Evolutionary conservation across 2,329 filamentous ascomycete genomes (phyloP).

Genomic region (Fusarium sp.): DNA sequence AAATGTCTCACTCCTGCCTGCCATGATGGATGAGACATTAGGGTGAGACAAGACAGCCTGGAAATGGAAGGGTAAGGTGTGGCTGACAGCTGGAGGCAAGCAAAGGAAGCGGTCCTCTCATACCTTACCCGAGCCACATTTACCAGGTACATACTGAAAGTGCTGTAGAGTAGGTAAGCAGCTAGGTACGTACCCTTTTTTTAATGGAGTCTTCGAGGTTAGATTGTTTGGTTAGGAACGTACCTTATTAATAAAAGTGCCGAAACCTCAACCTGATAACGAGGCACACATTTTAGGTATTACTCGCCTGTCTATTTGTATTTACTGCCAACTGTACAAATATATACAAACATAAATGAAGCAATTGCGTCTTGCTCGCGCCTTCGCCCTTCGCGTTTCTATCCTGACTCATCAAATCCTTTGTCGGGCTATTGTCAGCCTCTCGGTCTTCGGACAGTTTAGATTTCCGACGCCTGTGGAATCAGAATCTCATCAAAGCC

Average conservation of each 20-base stretch:
- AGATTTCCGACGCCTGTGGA: slow-evolving; percentile 33
- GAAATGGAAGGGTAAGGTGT: slow-evolving; percentile 3
- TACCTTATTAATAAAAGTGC: background rate
- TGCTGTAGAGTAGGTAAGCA: too few relatives aligned
- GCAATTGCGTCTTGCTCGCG: slow-evolving; percentile 15
- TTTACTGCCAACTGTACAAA: slow-evolving; percentile 5
- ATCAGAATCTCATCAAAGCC: slow-evolving; percentile 36
- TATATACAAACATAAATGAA: too few relatives aligned
- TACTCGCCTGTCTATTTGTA: background rate
- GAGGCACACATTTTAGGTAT: background rate
- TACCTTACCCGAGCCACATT: slow-evolving; percentile 12
- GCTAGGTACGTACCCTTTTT: background rate
- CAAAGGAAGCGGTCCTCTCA: background rate
- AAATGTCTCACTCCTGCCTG: background rate
- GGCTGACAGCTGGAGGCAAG: slow-evolving; percentile 1
- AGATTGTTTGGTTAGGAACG: too few relatives aligned
- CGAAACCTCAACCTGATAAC: background rate
- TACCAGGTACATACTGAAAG: too few relatives aligned
- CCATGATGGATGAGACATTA: background rate
- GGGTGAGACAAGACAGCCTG: background rate
- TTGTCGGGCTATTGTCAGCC: slow-evolving; percentile 39
- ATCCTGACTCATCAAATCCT: slow-evolving; percentile 37
- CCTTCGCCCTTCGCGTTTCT: slow-evolving; percentile 13
- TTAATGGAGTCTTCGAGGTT: too few relatives aligned
- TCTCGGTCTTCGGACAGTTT: slow-evolving; percentile 45